Conservation (phyloP, 129 eudicot species). For the Tagetes erecta region DNA sequence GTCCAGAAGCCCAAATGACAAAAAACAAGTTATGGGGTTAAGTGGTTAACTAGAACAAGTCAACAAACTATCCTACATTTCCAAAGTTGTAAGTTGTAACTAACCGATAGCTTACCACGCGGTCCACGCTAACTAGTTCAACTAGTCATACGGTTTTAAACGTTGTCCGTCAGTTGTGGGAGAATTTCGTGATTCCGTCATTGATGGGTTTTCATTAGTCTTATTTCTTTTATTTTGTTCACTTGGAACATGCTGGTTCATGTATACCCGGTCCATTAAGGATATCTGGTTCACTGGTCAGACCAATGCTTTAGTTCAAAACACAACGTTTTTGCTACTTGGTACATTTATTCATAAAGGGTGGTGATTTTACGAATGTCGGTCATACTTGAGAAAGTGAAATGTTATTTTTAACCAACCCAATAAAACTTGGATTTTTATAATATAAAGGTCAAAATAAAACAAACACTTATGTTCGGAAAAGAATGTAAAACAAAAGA, state of each 20-base stretch:
- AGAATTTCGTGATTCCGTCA: neutral
- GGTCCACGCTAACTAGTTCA: no score
- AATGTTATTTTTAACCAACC: neutral
- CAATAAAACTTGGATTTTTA: conserved; percentile 1
- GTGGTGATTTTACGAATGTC: neutral
- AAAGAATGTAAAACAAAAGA: neutral
- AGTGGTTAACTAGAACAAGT: neutral
- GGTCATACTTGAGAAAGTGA: neutral
- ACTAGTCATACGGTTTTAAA: no score
- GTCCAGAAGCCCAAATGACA: neutral
- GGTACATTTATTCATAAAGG: no score
- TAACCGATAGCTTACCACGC: no score
- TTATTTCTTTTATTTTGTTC: no score
- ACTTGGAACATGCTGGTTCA: neutral
- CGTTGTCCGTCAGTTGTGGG: neutral
- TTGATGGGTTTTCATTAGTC: no score
- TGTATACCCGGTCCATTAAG: neutral
- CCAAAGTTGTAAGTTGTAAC: no score
- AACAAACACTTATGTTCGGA: conserved; percentile 5
- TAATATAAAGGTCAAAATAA: conserved; percentile 19
- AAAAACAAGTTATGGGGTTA: conserved; percentile 13
- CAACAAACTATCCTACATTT: no score
- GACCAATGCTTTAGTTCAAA: neutral
- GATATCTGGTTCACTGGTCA: neutral
- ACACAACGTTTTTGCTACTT: no score